Evolutionary conservation across 768 basidiomycete species (phyloP).

Genomic region (Phylloporus sp.): DNA sequence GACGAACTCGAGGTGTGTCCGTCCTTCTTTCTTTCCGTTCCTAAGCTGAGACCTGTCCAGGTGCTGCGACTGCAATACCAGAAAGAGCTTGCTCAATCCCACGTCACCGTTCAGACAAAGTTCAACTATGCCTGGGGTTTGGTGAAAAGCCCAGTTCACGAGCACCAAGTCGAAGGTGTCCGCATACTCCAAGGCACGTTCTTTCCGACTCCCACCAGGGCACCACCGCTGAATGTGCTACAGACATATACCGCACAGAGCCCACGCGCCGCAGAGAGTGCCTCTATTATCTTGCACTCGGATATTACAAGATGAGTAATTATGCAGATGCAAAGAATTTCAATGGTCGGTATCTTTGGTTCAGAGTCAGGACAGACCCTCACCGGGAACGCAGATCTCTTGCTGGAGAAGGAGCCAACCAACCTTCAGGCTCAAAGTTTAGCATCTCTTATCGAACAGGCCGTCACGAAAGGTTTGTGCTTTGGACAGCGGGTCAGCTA

Average conservation of each 20-base stretch:
- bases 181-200: slow-evolving; percentile 77
- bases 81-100: slow-evolving; percentile 77
- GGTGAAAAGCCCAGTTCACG: slow-evolving; percentile 81
- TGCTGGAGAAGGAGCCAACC: slow-evolving; percentile 87
- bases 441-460: slow-evolving; percentile 77
- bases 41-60: slow-evolving; percentile 34
- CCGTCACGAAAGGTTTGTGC: slow-evolving; percentile 68
- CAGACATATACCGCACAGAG: slow-evolving; percentile 90
- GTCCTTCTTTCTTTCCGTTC: background rate
- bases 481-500: background rate
- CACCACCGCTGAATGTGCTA: slow-evolving; percentile 5
- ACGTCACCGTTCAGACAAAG: slow-evolving; percentile 90
- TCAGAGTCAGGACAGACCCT: background rate
- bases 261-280: slow-evolving; percentile 88
- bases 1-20: slow-evolving; percentile 81
- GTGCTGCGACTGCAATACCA: slow-evolving; percentile 84
- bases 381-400: slow-evolving; percentile 48
- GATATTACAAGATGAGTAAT: slow-evolving; percentile 95
- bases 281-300: slow-evolving; percentile 92
- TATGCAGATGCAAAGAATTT: slow-evolving; percentile 90
- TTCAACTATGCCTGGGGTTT: slow-evolving; percentile 98
- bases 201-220: background rate
- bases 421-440: slow-evolving; percentile 93
- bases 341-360: slow-evolving; percentile 60
- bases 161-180: slow-evolving; percentile 91